Conservation (phyloP, 192 early-diverging fungal genomes). For the Mortierella antarctica region DNA sequence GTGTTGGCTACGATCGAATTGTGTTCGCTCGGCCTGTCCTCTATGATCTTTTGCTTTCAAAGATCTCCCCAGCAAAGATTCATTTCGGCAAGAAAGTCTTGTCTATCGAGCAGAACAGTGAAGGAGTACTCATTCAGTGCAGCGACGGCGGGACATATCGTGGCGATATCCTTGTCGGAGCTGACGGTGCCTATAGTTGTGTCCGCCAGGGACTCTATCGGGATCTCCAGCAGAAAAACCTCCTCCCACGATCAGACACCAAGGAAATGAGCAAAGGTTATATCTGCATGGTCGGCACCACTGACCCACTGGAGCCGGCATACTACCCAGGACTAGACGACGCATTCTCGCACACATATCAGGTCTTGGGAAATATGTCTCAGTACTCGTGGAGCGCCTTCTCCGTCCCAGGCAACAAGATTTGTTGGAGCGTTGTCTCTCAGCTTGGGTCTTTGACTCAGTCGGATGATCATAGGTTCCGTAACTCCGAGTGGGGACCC, state of each 20-base stretch:
- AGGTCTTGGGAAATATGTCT: not conserved
- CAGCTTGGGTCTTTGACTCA: not conserved
- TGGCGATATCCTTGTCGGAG: slow-evolving; percentile 12
- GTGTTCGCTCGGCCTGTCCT: not conserved
- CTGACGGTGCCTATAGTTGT: slow-evolving; percentile 9
- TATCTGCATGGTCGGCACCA: not conserved
- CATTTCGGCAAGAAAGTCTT: slow-evolving; percentile 11
- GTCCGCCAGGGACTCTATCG: slow-evolving; percentile 3
- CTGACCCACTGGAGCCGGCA: not conserved
- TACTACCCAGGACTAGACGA: not conserved
- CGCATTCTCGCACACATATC: not conserved
- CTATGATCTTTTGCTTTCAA: not conserved
- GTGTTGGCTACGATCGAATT: not conserved
- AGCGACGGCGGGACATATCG: not conserved
- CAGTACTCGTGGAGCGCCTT: not conserved
- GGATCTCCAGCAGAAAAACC: not conserved
- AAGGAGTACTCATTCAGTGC: not conserved
- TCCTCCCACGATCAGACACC: not conserved
- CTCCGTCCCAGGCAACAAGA: not conserved
- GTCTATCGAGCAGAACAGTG: not conserved
- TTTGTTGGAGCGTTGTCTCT: slow-evolving; percentile 1
- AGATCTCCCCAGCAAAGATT: slow-evolving; percentile 2
- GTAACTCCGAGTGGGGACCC: slow-evolving; percentile 19
- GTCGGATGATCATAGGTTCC: not conserved
- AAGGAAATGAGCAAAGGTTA: not conserved